A percentile compares a stretch with the other conserved stretches of the same genome.
Conservation (phyloP, 768 basidiomycete species). For the Macrolepiota albuminosa region DNA sequence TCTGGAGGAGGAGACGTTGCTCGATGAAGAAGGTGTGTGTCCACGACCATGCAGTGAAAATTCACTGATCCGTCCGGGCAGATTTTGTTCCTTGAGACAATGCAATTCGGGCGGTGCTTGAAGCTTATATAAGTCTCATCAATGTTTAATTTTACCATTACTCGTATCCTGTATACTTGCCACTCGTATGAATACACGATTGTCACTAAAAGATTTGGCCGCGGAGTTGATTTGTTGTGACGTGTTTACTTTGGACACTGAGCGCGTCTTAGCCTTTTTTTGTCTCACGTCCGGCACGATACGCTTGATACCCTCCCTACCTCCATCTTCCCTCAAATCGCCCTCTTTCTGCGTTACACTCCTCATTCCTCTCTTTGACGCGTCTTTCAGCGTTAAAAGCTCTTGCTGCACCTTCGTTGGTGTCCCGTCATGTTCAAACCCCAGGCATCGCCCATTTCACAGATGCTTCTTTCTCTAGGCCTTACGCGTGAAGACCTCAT, state of each 20-base stretch:
- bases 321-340: background rate
- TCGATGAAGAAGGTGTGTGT: slow-evolving; percentile 74
- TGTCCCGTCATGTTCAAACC: slow-evolving; percentile 32
- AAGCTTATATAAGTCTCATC: background rate
- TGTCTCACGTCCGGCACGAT: slow-evolving; percentile 6
- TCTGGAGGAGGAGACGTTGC: slow-evolving; percentile 75
- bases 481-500: slow-evolving; percentile 73
- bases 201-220: background rate
- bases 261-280: slow-evolving; percentile 13
- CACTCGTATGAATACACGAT: background rate
- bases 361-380: slow-evolving; percentile 6
- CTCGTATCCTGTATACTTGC: background rate
- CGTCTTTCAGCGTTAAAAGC: background rate
- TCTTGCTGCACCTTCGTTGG: slow-evolving; percentile 5
- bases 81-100: slow-evolving; percentile 23
- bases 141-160: background rate
- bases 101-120: background rate
- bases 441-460: slow-evolving; percentile 64
- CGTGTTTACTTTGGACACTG: slow-evolving; percentile 9
- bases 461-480: slow-evolving; percentile 65
- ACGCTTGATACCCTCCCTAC: slow-evolving; percentile 3
- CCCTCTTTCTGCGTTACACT: background rate
- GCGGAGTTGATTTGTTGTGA: slow-evolving; percentile 3
- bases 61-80: slow-evolving; percentile 7
- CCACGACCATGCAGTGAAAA: background rate